Percentiles rank a stretch among this genome's conserved stretches.
Evolutionary conservation across 2,329 filamentous ascomycete species (phyloP).

Genomic region (Dothideomycetes sp.): DNA sequence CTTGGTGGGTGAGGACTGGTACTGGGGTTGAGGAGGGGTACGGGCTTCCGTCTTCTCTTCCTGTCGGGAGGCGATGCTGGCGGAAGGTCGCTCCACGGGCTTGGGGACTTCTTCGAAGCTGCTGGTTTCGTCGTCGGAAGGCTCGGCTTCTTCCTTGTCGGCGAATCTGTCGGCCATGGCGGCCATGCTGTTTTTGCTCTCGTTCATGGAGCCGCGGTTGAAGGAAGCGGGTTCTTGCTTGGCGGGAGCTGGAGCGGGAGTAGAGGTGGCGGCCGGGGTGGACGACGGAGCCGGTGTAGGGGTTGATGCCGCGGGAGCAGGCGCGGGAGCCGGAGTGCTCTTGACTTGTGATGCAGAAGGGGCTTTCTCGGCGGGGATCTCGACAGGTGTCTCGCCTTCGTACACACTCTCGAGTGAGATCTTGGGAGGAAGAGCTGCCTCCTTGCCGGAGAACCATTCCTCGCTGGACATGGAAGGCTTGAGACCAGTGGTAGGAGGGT

Average conservation of each 20-base stretch:
- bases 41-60: slow-evolving; percentile 32
- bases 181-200: slow-evolving; percentile 81
- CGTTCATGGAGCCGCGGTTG: slow-evolving; percentile 54
- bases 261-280: slow-evolving; percentile 34
- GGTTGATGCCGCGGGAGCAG: slow-evolving; percentile 6
- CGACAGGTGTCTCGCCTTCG: slow-evolving; percentile 70
- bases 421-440: slow-evolving; percentile 67
- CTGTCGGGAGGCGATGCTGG: slow-evolving; percentile 25
- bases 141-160: slow-evolving; percentile 57
- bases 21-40: slow-evolving; percentile 22
- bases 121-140: slow-evolving; percentile 55
- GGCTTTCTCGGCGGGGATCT: slow-evolving; percentile 63
- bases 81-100: slow-evolving; percentile 53
- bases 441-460: slow-evolving; percentile 84
- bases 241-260: slow-evolving; percentile 36
- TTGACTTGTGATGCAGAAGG: slow-evolving; percentile 29
- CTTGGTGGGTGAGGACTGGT: slow-evolving; percentile 18
- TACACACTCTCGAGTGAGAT: slow-evolving; percentile 90
- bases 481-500: slow-evolving; percentile 70
- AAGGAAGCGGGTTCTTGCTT: slow-evolving; percentile 37
- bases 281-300: slow-evolving; percentile 28
- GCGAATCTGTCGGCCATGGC: slow-evolving; percentile 79
- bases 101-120: slow-evolving; percentile 82
- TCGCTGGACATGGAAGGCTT: slow-evolving; percentile 70
- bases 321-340: slow-evolving; percentile 29